Base-by-base conservation (phyloP, 169 alveolate genomes). In the Eimeria acervulina region DNA sequence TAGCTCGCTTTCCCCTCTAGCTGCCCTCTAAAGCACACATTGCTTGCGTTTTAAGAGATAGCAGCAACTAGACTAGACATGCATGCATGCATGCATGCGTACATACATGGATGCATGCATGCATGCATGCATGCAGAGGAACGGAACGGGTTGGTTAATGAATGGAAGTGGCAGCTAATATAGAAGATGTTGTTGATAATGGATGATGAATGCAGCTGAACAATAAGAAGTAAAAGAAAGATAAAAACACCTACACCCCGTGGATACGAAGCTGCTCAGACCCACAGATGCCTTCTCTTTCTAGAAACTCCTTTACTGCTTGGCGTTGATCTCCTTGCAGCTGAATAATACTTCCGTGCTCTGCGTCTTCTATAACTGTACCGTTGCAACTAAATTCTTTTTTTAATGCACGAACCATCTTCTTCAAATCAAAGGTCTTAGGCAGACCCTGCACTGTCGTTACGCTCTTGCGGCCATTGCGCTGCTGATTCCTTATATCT, bases 391-490 rank as follows among this genome's bases (percentile, higher is more conserved):
- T 98, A 97, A 98, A 98, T 95, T 98, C 97, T 74, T 95, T 76
- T 97, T 98, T 98, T 87, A 98, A 96, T 72, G 99, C 99, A 66
- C 98, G 97, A 93, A 98, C 98, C 97, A 98, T 97, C 95, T 98
- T 98, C 96, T 98, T 98, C 95, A 98, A 95, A 97, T 98, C 99
- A 96, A 98, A 98, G 66, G 98, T 97, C 95, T 98, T 98, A 90
- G 98, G 98, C 72, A 98, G 98, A 80, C 99, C 99, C 97, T 98
- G 99, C 90, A 98, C 99, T 66, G 99, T 98, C 80, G 99, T 98
- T 51, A 98, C 98, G 94, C 99, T 98, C 97, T 98, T 98, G 92
- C 99, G 97, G 87, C 99, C 99, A 97, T 98, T 98, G 52, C 99
- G 97, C 97, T 98, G 99, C 97, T 98, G 99, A 97, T 98, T 98